Evolutionary conservation across 2,329 filamentous ascomycete species (phyloP).

Genomic region (Aspergillus floridensis): DNA sequence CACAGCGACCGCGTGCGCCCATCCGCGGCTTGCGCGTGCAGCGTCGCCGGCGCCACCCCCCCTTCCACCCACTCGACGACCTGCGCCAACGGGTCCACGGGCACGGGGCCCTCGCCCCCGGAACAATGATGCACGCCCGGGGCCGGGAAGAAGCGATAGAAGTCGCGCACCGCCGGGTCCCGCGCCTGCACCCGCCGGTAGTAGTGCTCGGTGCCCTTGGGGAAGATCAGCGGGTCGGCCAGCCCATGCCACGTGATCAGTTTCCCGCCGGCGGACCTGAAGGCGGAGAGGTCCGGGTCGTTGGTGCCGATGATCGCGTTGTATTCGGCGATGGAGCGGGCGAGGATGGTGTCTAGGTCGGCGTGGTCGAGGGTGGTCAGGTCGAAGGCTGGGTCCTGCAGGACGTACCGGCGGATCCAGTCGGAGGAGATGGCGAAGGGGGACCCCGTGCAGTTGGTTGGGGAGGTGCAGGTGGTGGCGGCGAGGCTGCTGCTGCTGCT

Average conservation of each 20-base stretch:
- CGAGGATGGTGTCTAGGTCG: slow-evolving; percentile 25
- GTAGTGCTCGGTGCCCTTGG: slow-evolving; percentile 38
- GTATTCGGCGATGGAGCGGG: slow-evolving; percentile 29
- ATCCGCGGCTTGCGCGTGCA: not conserved
- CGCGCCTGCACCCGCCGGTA: slow-evolving; percentile 32
- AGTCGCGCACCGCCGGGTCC: slow-evolving; percentile 29
- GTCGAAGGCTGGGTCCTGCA: slow-evolving; percentile 32
- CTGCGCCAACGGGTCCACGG: slow-evolving; percentile 10
- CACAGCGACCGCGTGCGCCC: slow-evolving; percentile 5
- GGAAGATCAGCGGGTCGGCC: slow-evolving; percentile 39
- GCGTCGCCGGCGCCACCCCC: slow-evolving; percentile 15
- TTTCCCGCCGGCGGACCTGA: slow-evolving; percentile 40
- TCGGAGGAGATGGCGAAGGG: slow-evolving; percentile 31
- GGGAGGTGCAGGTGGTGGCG: slow-evolving; percentile 25
- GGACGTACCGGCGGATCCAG: slow-evolving; percentile 38
- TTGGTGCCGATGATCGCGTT: slow-evolving; percentile 36
- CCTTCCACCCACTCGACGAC: slow-evolving; percentile 23
- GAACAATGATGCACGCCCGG: slow-evolving; percentile 40
- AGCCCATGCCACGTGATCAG: slow-evolving; percentile 47
- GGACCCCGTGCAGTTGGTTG: slow-evolving; percentile 19
- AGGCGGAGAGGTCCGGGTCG: slow-evolving; percentile 39
- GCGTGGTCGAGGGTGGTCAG: slow-evolving; percentile 29
- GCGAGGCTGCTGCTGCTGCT: slow-evolving; percentile 16
- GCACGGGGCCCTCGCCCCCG: slow-evolving; percentile 26
- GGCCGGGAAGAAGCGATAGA: slow-evolving; percentile 40